Conservation (phyloP, 345 rosid genomes). For the Salix udensis region DNA sequence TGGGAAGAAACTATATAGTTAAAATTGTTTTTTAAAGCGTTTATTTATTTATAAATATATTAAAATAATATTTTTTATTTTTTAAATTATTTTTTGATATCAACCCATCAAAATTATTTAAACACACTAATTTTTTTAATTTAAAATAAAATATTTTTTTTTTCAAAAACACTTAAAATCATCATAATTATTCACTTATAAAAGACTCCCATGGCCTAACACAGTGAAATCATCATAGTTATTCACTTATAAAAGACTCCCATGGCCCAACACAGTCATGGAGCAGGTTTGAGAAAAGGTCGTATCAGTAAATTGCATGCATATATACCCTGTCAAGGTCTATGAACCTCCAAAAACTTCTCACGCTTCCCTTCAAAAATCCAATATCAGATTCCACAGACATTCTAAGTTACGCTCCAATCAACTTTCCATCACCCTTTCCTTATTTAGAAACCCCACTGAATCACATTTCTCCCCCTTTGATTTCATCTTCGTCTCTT, state of each 20-base stretch:
- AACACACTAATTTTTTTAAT: too few relatives aligned
- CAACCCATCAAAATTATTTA: too few relatives aligned
- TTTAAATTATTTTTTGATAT: too few relatives aligned
- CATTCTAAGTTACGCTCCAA: conserved; percentile 27
- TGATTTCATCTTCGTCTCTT: conserved; percentile 1
- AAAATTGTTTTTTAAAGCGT: too few relatives aligned
- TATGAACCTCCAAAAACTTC: background rate
- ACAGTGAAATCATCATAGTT: too few relatives aligned
- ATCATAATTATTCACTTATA: too few relatives aligned
- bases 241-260: too few relatives aligned
- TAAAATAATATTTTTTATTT: too few relatives aligned
- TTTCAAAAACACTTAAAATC: too few relatives aligned
- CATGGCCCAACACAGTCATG: background rate
- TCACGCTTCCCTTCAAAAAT: background rate
- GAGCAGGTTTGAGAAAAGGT: background rate
- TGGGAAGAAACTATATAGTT: too few relatives aligned
- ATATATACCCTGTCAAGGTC: background rate
- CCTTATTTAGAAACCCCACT: conserved; percentile 20
- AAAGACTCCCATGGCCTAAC: background rate
- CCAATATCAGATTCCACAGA: conserved; percentile 5
- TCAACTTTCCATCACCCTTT: conserved; percentile 20
- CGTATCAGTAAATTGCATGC: background rate
- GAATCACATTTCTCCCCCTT: background rate
- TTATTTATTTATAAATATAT: too few relatives aligned
- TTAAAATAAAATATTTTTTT: too few relatives aligned